phyloP scores from a whole-genome alignment of 495 filamentous ascomycete genomes.

The Cryomyces minteri region DNA sequence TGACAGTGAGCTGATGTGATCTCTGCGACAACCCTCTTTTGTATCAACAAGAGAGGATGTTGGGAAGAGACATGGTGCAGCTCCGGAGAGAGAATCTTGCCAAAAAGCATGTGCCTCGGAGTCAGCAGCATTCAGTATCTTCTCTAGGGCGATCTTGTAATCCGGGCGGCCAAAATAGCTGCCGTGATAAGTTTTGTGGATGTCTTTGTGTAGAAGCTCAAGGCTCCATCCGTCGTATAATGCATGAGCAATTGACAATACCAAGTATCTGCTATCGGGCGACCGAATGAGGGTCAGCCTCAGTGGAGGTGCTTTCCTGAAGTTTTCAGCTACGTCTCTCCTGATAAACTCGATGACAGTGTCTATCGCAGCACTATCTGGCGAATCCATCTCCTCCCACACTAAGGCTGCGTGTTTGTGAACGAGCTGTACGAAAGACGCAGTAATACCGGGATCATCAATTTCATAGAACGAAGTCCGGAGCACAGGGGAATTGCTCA shows the following conservation, averaged over 20 bases:
- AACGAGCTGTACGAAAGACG: constrained; percentile 47
- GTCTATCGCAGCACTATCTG: constrained; percentile 3
- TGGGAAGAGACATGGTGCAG: constrained; percentile 18
- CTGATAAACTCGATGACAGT: constrained; percentile 10
- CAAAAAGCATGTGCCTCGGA: constrained; percentile 35
- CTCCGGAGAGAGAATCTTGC: constrained; percentile 34
- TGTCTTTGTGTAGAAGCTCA: constrained; percentile 43
- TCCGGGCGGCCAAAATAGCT: constrained; percentile 20
- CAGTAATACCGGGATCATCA: constrained; percentile 32
- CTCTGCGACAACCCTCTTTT: constrained; percentile 22
- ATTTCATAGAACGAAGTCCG: constrained; percentile 52
- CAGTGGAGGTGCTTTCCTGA: constrained; percentile 4
- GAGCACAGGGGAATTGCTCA: constrained; percentile 45
- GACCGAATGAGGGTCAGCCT: constrained; percentile 15
- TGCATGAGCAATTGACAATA: constrained; percentile 60
- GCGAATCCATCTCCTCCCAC: constrained; percentile 2
- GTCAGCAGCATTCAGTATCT: constrained; percentile 20
- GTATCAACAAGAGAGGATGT: background rate
- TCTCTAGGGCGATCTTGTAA: constrained; percentile 28
- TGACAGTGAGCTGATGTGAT: constrained; percentile 24
- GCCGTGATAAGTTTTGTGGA: constrained; percentile 36
- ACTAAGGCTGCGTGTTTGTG: constrained; percentile 14
- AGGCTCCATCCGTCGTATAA: constrained; percentile 68
- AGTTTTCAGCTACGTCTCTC: constrained; percentile 1
- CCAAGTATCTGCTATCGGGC: constrained; percentile 24